Conservation (phyloP, 768 basidiomycete genomes). For the Cubamyces sp. region DNA sequence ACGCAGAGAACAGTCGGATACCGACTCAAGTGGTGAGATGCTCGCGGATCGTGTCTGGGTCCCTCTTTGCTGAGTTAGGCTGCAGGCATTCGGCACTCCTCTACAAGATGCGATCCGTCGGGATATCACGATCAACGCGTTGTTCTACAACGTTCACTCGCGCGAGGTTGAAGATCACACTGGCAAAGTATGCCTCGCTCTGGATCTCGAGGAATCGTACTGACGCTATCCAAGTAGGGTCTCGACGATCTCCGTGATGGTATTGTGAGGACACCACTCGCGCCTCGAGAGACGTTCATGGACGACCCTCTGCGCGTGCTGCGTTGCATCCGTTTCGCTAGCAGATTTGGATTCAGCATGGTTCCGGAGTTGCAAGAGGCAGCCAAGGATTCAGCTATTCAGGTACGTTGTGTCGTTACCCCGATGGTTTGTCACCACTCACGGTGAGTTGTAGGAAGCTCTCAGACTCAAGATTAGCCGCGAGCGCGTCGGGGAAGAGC, state of each 20-base stretch:
- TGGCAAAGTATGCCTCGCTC: conserved; percentile 53
- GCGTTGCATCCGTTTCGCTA: conserved; percentile 89
- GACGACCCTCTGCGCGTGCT: conserved; percentile 96
- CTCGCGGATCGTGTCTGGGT: neutral
- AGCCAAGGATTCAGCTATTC: conserved; percentile 62
- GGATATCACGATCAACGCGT: conserved; percentile 93
- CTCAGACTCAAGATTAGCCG: conserved; percentile 81
- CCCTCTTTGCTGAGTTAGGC: neutral
- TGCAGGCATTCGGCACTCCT: conserved; percentile 89
- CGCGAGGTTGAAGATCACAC: conserved; percentile 87
- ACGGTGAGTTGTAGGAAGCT: conserved; percentile 48
- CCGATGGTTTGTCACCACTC: neutral
- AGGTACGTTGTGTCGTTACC: conserved; percentile 44
- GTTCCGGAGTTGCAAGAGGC: conserved; percentile 69
- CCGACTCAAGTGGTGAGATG: conserved; percentile 79
- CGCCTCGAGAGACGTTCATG: conserved; percentile 84
- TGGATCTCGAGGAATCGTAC: neutral
- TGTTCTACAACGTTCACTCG: conserved; percentile 96
- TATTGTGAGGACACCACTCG: conserved; percentile 85
- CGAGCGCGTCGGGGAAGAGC: conserved; percentile 90
- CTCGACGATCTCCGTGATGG: conserved; percentile 80
- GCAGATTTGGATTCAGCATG: conserved; percentile 83
- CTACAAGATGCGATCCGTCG: conserved; percentile 87
- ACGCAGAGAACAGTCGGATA: conserved; percentile 85
- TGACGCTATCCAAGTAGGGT: conserved; percentile 53